These are phyloP conservation scores for Dorcoceras hygrometricum DNA, from an alignment of 257 asterid genomes.

Conservation along the genomic window DNA sequence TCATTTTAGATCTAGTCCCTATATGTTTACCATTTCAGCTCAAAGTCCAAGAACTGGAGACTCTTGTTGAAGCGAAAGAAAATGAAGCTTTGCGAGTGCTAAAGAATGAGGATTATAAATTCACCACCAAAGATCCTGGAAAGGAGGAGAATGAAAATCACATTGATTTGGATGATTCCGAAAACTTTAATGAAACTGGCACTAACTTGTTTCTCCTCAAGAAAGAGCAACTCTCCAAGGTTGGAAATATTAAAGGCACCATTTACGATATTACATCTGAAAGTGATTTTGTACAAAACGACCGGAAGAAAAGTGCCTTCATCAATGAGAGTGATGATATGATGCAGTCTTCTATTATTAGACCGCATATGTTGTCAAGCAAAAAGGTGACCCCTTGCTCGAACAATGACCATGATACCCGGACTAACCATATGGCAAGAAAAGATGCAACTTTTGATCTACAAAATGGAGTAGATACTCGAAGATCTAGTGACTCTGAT, in stretches of 20 bases:
- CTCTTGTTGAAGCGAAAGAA: constrained; percentile 56
- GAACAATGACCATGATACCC: constrained; percentile 22
- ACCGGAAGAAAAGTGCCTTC: constrained; percentile 28
- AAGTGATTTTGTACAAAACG: constrained; percentile 27
- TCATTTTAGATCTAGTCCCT: constrained; percentile 16
- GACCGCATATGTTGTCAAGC: constrained; percentile 19
- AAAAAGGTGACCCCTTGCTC: constrained; percentile 18
- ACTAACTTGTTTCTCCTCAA: constrained; percentile 27
- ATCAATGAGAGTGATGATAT: constrained; percentile 27
- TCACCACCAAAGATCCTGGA: constrained; percentile 24
- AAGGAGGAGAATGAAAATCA: constrained; percentile 32
- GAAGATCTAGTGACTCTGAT: constrained; percentile 27
- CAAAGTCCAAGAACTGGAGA: constrained; percentile 68
- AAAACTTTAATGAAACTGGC: constrained; percentile 23
- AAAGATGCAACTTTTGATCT: constrained; percentile 30
- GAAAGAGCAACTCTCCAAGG: constrained; percentile 30
- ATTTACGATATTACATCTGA: constrained; percentile 21
- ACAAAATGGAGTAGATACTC: constrained; percentile 35
- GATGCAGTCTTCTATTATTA: constrained; percentile 27
- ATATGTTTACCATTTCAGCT: constrained; percentile 38
- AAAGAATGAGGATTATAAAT: constrained; percentile 35
- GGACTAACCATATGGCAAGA: constrained; percentile 25
- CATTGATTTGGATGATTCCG: constrained; percentile 31
- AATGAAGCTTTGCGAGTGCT: constrained; percentile 63
- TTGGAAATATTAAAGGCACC: constrained; percentile 24